Base-by-base conservation (phyloP, 2,329 filamentous ascomycete genomes). In the Amesomyces nigricolor region DNA sequence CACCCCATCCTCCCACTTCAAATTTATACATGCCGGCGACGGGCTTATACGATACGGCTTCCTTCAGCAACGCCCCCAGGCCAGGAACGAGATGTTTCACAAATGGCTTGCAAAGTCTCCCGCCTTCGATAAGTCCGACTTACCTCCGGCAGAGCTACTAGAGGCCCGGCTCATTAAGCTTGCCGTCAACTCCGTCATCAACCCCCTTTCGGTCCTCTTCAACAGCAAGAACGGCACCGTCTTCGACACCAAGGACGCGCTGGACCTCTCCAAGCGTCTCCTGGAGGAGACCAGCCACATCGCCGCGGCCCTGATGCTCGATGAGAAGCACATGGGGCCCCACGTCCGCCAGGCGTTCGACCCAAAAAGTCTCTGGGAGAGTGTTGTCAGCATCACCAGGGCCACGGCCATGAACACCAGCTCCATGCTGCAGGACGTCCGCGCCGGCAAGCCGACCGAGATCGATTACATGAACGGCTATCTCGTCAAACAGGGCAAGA, bases 131-230 rank as follows among this genome's bases (percentile, higher is more conserved):
- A 35, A 35, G 29, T 47, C 29, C 10, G 11, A 1, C 22, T 52
- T 57, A 5, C 29, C 47, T 2, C 32, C 54, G 1, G 29, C 22
- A 10, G 13, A 35, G 4, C 48, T 61, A 13, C 5, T 53, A 10
- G 58, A 61, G 5, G 61, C 54, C 10, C 59, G 62, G 38, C 60
- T 69, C 9, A 81, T 86, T 61, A 89, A 88, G 65, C 72, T 89
- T 0, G 83, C 80, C 5, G 72, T 86, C 38, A 88, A 88, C 63
- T 77, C 78, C 52, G 72, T 87, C 39, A 77, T 89, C 59, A 87
- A 88, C 63, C 84, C 87, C 0, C 69, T 89, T 9, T 87, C 85
- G 1, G 80, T 78, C 5, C 69, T 89, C 7, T 53, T 51, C n/a
- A 14, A 43, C 10, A 60, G 58, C 55, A 39, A 49, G 13, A 62